Evolutionary conservation across 2,329 filamentous ascomycete species (phyloP), one percentile per base, ranked within the genome.

Genomic region (Scytalidium lignicola): DNA sequence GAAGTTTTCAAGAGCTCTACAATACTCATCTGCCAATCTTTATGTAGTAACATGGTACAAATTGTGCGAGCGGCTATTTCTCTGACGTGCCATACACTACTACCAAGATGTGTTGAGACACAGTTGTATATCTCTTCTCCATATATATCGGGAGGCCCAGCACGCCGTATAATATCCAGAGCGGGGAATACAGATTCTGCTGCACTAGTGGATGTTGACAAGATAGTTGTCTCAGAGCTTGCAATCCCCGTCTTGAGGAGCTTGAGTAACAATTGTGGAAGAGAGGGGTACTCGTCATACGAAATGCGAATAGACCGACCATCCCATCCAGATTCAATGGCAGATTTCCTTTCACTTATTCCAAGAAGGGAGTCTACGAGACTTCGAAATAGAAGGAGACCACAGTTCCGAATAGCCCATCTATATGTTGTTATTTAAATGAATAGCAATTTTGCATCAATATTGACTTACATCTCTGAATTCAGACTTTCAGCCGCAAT

Each of bases 321-420:
- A 52, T 84, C 79, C 80, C 82, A 83, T 2, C 82, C 80, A 44
- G 70, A 76, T 64, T 76, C 85, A 60, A 76, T 83, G 43, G 68
- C 71, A 3, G 69, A 58, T 62, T 85, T 90, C 72, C 73, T 89
- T 67, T 90, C 85, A 48, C 82, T 84, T 0, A 84, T 88, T 15
- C 88, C 88, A 22, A 93, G 81, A 1, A 95, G 71, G 54, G 80
- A 79, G 62, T 93, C 88, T 46, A 95, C 87, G 4, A 96, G 74
- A 53, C 90, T 89, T 48, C 92, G 83, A 55, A 97, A 83, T 6
- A 99, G 80, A 70, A 97, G 86, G 28, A 97, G 70, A 2, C 90
- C 90, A 57, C 90, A 96, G 65, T 99, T 99, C 1, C 91, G 85
- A 49, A 99, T 90, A 0, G 91, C 89, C 93, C 93, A 99, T 19